Percentiles rank a stretch among this genome's conserved stretches.
Evolutionary conservation across 2,329 filamentous ascomycete genomes (phyloP).

Genomic region (Thermothelomyces thermophilus): DNA sequence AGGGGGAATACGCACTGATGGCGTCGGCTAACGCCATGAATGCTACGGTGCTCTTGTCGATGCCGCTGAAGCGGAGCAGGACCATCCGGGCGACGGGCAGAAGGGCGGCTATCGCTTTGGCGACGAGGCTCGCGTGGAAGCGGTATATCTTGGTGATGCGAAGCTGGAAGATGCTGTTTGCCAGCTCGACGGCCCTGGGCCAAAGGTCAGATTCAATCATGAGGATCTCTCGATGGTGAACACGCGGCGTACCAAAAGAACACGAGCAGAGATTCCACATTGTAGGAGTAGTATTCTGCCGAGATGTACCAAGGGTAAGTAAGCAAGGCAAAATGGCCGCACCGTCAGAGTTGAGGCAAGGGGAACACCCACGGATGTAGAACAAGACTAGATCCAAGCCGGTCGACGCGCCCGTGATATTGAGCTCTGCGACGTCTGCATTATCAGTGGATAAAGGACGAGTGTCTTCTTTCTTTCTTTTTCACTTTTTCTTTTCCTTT

Average conservation of each 20-base stretch:
- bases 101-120: conserved; percentile 16
- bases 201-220: background rate
- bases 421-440: conserved; percentile 35
- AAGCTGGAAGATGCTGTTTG: conserved; percentile 23
- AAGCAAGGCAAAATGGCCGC: background rate
- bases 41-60: conserved; percentile 15
- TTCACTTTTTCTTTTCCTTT: no score
- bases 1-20: conserved; percentile 18
- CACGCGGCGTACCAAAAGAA: conserved; percentile 37
- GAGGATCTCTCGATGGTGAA: background rate
- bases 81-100: conserved; percentile 19
- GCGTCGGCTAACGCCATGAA: conserved; percentile 20
- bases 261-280: conserved; percentile 41
- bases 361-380: conserved; percentile 39
- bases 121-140: conserved; percentile 16
- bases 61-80: conserved; percentile 16
- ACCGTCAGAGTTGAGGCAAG: no score
- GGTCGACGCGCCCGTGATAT: conserved; percentile 36
- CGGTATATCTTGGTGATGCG: conserved; percentile 12
- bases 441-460: no score
- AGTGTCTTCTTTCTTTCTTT: no score
- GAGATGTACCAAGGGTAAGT: no score
- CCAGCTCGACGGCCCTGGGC: conserved; percentile 22
- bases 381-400: conserved; percentile 39
- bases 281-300: conserved; percentile 47